Evolutionary conservation across 352 stramenopile genomes (phyloP), one percentile per base, ranked within the genome.

Genomic region (Phytophthora pluvialis): DNA sequence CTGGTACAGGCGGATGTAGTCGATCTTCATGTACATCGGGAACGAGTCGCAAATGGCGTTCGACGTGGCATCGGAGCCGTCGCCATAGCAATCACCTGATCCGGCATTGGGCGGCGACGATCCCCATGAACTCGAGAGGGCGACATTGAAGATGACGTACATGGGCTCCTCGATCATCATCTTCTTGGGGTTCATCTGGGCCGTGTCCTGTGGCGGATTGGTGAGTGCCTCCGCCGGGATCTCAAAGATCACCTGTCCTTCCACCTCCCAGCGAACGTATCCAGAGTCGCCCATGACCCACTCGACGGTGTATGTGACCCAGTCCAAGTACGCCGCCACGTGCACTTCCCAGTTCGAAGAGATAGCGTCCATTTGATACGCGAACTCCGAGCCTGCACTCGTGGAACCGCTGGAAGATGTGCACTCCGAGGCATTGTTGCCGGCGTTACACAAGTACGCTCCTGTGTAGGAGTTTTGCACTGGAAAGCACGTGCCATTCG

Each of bases 121-220:
- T 38, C 77, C 92, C 95, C 95, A 98, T 32, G 90, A 83, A 18
- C 73, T 80, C 18, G 88, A 97, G 10, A 98, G 73, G 6, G 93
- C 93, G 7, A 96, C 96, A 78, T 98, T 98, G 46, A 98, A 73
- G 28, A 98, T 86, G 31, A 98, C 55, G 57, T 95, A 97, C 80
- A 95, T 96, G 0, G 94, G 94, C 58, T 98, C 95, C 38, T 93
- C 81, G 1, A 90, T 31, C 81, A 88, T 86, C 0, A 86, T 38
- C 48, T 89, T 92, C 29, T 72, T 49, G 3, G 75, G 83, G 25
- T 90, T 91, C 10, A 18, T 54, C 31, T 54, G 47, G 2, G 47
- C 29, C 7, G 47, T 32, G 49, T 64, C 31, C 67, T 83, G 15
- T 56, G 59, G 1, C 9, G 26, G 59, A 87, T 69, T n/a, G 71